Evolutionary conservation across 805 yeast genomes (phyloP).

Genomic region (Yarrowia keelungensis): DNA sequence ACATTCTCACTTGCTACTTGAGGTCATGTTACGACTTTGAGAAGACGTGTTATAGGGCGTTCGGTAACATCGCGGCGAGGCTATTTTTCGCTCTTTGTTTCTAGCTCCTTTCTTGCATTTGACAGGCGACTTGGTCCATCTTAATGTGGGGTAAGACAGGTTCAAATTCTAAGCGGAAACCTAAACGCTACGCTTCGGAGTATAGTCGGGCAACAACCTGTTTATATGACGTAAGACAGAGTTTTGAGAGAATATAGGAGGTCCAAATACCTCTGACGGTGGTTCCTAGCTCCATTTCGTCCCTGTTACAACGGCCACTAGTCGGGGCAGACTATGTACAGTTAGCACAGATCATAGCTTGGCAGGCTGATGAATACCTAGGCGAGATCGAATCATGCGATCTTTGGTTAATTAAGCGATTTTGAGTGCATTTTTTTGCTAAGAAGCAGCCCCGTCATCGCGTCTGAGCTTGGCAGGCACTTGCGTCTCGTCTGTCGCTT

Average conservation of each 20-base stretch:
- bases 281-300: too few species aligned
- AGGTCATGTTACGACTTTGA: not conserved
- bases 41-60: constrained; percentile 3
- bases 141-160: constrained; percentile 16
- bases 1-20: not conserved
- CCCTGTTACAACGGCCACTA: too few species aligned
- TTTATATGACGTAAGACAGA: not conserved
- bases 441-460: not conserved
- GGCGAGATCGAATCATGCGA: too few species aligned
- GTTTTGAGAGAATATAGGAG: not conserved
- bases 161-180: not conserved
- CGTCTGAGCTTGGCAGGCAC: constrained; percentile 9
- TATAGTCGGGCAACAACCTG: not conserved
- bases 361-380: too few species aligned
- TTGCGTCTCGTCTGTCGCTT: not conserved
- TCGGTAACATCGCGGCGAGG: constrained; percentile 29
- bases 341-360: too few species aligned
- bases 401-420: too few species aligned
- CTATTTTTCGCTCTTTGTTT: not conserved
- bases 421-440: not conserved
- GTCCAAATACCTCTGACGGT: too few species aligned
- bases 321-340: too few species aligned
- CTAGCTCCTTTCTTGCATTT: not conserved
- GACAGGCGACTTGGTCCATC: not conserved
- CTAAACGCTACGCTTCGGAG: not conserved